Evolutionary conservation across 1,139 yeast species (phyloP), one percentile per base, ranked within the genome.

Genomic region (Arxiozyma bovina): DNA sequence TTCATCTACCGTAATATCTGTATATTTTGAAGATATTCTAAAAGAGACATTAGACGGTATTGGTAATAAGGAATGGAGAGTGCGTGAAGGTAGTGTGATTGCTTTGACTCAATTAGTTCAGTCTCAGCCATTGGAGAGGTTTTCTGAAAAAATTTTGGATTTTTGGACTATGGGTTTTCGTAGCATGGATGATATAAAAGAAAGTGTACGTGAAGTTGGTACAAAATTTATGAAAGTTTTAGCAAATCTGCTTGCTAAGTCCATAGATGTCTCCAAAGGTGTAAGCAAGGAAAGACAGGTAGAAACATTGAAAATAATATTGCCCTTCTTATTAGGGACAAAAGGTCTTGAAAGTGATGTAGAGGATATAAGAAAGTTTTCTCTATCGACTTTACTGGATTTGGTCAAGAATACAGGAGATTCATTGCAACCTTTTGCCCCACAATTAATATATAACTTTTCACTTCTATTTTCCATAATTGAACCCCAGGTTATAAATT

Each of bases 131-230:
- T 67, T 81, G 46, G 81, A 77, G 15, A 72, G 68, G 11, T 87
- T 85, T 61, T 82, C 81, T 50, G 63, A 68, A 8, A 66, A 73
- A 20, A 68, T 88, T 54, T 86, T 86, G 56, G 81, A 81, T 6
- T 81, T 93, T 41, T 91, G 97, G 98, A 76, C 78, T 6, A 83
- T 87, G 87, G 83, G 94, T 54, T 91, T 93, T 73, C 78, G 99
- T 64, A 81, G 82, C 0, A 81, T 91, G 79, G 99, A 93, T 71
- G 99, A 93, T 72, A 89, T 93, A 56, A 93, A 93, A 67, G 97
- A 89, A 51, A 87, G 95, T 71, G 98, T 93, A 4, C 77, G 98
- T 51, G 80, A 80, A 55, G 95, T 89, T 53, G 98, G 96, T 12
- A 71, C 77, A 52, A 79, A 77, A 49, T 74, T 93, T 41, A 83